Conservation (phyloP, 1,284 basidiomycete genomes). For the Wolfiporia cocos region DNA sequence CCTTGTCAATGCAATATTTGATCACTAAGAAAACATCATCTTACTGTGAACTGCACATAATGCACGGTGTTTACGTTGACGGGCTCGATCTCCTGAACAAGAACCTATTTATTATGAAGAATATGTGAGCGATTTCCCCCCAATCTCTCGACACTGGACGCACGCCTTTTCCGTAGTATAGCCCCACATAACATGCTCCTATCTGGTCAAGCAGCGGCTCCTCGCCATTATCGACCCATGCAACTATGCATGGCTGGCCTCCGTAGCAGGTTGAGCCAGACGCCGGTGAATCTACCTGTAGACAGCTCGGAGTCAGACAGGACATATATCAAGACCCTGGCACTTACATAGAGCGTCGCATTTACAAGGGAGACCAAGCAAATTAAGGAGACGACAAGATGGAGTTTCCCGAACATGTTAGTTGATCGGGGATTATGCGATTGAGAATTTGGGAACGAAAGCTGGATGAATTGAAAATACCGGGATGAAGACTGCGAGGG, state of each 20-base stretch:
- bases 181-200: conserved; percentile 42
- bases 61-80: conserved; percentile 30
- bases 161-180: conserved; percentile 51
- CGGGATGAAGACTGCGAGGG: no score
- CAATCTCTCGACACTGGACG: conserved; percentile 12
- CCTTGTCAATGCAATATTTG: neutral
- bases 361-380: neutral
- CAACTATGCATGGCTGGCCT: conserved; percentile 44
- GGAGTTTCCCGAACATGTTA: no score
- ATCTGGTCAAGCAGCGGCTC: conserved; percentile 41
- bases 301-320: neutral
- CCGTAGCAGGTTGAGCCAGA: conserved; percentile 38
- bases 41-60: conserved; percentile 34
- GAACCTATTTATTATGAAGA: conserved; percentile 29
- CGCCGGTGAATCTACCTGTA: conserved; percentile 45
- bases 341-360: neutral
- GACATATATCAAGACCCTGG: neutral
- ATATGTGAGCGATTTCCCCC: no score
- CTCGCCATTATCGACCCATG: conserved; percentile 59
- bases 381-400: no score
- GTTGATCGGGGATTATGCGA: no score
- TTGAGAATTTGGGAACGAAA: no score
- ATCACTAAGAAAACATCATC: conserved; percentile 1
- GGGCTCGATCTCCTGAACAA: conserved; percentile 41
- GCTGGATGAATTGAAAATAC: no score